Evolutionary conservation across 192 early-diverging fungal species (phyloP).

Genomic region (Lunasporangiospora selenospora): DNA sequence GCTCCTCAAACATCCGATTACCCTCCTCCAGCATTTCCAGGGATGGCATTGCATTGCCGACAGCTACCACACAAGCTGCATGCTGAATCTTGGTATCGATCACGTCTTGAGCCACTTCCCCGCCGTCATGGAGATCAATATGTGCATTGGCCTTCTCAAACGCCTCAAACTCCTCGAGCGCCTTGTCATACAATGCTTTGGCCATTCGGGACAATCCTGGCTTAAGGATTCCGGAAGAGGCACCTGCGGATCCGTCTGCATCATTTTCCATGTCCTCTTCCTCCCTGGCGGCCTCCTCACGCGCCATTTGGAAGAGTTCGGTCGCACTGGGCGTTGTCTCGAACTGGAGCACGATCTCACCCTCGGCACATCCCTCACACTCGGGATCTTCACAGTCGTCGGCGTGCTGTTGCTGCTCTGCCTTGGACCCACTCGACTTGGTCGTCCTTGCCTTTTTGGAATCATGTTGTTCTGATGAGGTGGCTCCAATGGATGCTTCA

Average conservation of each 20-base stretch:
- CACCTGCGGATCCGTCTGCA: slow-evolving; percentile 1
- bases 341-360: slow-evolving; percentile 64
- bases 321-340: slow-evolving; percentile 57
- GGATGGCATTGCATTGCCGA: slow-evolving; percentile 28
- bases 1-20: slow-evolving; percentile 34
- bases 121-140: slow-evolving; percentile 47
- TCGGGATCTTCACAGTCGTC: slow-evolving; percentile 60
- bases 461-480: slow-evolving; percentile 5
- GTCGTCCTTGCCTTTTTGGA: slow-evolving; percentile 24
- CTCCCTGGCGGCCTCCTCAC: slow-evolving; percentile 49
- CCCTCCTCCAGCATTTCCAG: slow-evolving; percentile 37
- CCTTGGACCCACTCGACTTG: no score
- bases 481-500: not conserved
- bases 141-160: slow-evolving; percentile 51
- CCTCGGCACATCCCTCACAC: slow-evolving; percentile 68
- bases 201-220: slow-evolving; percentile 31
- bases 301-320: slow-evolving; percentile 66
- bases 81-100: slow-evolving; percentile 33
- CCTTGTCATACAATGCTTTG: slow-evolving; percentile 61
- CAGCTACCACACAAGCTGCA: slow-evolving; percentile 31
- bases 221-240: not conserved
- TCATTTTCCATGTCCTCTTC: slow-evolving; percentile 7
- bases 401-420: slow-evolving; percentile 45
- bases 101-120: slow-evolving; percentile 10
- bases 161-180: slow-evolving; percentile 55